Base-by-base conservation (phyloP, 1,139 yeast species). In the Kazachstania sp. region DNA sequence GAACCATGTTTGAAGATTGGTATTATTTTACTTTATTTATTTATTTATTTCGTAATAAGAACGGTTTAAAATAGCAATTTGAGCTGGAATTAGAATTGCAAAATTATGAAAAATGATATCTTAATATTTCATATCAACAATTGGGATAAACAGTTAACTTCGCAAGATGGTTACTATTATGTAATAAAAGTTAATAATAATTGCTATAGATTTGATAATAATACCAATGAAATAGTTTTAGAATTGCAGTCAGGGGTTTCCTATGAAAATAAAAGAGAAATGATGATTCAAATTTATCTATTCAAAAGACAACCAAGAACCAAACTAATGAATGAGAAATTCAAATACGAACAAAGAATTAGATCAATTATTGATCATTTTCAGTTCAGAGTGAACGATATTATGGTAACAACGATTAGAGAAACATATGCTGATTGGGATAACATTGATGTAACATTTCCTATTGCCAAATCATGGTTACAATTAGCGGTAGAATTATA, bases 401-500 rank as follows among this genome's bases (percentile, higher is more conserved):
- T 36, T 8, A n/a, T 16, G 3, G 36, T 23, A 9, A 30, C 34
- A 5, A 39, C 40, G 4, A 4, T 37, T 4, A 39, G 29, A 12
- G 43, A 42, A 2, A 41, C 47, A 12, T 41, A 34, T 20, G 18
- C 48, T 4, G 51, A 51, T 35, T 54, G 58, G 58, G 44, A 45
- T n/a, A 39, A 45, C 7, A 23, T 51, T 15, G 36, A 38, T 16
- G 19, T 53, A 1, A 28, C 30, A 3, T 48, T 52, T 16, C 23
- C 45, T 2, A 15, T 19, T 13, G 12, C 28, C 3, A 20, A 34
- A 15, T 12, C 28, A 7, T 26, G 28, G 13, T 34, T 20, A 15
- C 15, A 16, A 6, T 5, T 53, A 4, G 52, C 53, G 23, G 18
- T 53, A 9, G 58, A 54, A 37, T 54, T 49, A 34, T 54, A 51